Evolutionary conservation across 495 filamentous ascomycete genomes (phyloP).

Genomic region (Alectoria sarmentosa): DNA sequence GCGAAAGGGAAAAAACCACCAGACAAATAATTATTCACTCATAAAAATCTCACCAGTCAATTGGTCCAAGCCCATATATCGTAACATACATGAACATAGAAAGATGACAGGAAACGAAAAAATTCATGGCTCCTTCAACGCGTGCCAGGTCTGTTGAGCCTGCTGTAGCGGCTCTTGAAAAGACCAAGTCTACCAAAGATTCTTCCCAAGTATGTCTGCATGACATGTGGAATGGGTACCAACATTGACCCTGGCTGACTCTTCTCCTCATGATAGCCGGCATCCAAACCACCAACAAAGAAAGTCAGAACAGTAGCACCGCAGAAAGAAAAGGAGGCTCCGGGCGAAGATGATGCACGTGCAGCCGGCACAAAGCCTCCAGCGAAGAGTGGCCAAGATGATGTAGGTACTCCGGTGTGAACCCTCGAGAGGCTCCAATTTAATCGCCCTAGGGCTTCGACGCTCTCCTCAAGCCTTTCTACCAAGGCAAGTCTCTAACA

Average conservation of each 20-base stretch:
- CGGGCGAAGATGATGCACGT: background rate
- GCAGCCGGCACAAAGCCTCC: background rate
- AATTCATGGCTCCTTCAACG: slow-evolving; percentile 1
- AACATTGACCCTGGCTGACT: background rate
- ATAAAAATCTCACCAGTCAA: background rate
- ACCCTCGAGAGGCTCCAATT: background rate
- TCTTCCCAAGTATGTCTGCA: slow-evolving; percentile 9
- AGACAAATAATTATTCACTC: too few relatives aligned
- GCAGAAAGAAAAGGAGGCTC: slow-evolving; percentile 2
- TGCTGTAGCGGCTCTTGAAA: background rate
- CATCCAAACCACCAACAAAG: slow-evolving; percentile 11
- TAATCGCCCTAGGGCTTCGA: slow-evolving; percentile 49
- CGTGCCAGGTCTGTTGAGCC: slow-evolving; percentile 8
- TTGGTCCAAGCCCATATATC: background rate
- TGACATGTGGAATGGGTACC: too few relatives aligned
- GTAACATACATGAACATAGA: background rate
- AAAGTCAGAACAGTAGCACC: slow-evolving; percentile 7
- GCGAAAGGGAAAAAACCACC: too few relatives aligned
- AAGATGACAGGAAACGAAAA: background rate
- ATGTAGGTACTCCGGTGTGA: background rate
- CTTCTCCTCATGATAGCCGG: slow-evolving; percentile 1
- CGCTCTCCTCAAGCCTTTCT: slow-evolving; percentile 88
- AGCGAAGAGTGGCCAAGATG: slow-evolving; percentile 23
- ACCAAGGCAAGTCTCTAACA: slow-evolving; percentile 86
- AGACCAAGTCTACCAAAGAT: slow-evolving; percentile 2